Percentiles rank a stretch among this genome's conserved stretches.
phyloP scores from a whole-genome alignment of 2,329 filamentous ascomycete genomes.

The Septoria linicola region DNA sequence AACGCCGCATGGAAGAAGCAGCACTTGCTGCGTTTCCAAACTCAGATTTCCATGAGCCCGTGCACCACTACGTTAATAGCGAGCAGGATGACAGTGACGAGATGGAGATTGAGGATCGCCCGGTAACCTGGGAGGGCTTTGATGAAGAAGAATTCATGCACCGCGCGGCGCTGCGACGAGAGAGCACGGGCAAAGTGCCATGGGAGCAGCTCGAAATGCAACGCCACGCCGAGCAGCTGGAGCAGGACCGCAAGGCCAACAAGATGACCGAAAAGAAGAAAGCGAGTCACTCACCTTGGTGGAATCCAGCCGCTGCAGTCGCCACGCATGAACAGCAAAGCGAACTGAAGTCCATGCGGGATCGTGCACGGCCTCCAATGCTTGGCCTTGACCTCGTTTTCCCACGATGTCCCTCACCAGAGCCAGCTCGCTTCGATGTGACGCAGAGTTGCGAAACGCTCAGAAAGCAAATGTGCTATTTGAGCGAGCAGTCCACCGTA shows the following conservation, averaged over 20 bases:
- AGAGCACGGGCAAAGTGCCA: slow-evolving; percentile 62
- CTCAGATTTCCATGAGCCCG: slow-evolving; percentile 65
- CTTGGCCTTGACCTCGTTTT: slow-evolving; percentile 78
- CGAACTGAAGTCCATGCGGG: slow-evolving; percentile 56
- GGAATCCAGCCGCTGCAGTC: slow-evolving; percentile 38
- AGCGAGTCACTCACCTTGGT: slow-evolving; percentile 39
- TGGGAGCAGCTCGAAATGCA: slow-evolving; percentile 84
- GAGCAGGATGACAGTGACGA: slow-evolving; percentile 39
- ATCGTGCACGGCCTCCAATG: slow-evolving; percentile 74
- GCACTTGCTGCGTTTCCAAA: slow-evolving; percentile 75
- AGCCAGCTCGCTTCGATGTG: slow-evolving; percentile 79
- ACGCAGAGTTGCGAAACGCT: slow-evolving; percentile 61
- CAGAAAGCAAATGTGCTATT: slow-evolving; percentile 50
- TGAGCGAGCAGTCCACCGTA: slow-evolving; percentile 47
- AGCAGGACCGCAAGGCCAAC: slow-evolving; percentile 51
- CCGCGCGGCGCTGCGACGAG: slow-evolving; percentile 45
- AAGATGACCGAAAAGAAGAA: slow-evolving; percentile 36
- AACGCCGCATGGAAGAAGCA: slow-evolving; percentile 75
- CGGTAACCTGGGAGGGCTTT: slow-evolving; percentile 39
- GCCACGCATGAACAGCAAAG: slow-evolving; percentile 38
- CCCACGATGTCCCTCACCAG: slow-evolving; percentile 77
- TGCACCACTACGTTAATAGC: slow-evolving; percentile 69
- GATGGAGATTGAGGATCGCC: slow-evolving; percentile 39
- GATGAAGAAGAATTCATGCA: slow-evolving; percentile 40
- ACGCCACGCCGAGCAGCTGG: slow-evolving; percentile 67